These are phyloP conservation scores for Sambucus nigra DNA, from an alignment of 129 eudicot genomes.

Conservation along the genomic window DNA sequence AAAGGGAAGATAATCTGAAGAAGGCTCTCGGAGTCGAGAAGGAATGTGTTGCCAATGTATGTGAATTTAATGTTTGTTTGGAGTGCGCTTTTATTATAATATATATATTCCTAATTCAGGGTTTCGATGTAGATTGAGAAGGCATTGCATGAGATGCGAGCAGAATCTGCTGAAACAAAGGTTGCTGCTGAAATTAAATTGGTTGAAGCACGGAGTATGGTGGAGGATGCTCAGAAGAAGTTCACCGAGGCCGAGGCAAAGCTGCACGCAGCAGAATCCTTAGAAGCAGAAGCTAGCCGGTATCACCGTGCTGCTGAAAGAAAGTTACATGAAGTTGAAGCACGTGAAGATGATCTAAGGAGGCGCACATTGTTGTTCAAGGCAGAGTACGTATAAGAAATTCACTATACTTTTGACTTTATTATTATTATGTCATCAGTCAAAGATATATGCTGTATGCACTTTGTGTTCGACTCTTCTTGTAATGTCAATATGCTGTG, in stretches of 20 bases:
- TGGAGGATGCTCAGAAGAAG: constrained; percentile 74
- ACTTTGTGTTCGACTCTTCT: no score
- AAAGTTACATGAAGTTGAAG: constrained; percentile 82
- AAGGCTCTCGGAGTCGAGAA: constrained; percentile 83
- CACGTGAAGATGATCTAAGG: constrained; percentile 91
- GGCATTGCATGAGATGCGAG: constrained; percentile 86
- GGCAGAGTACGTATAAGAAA: constrained; percentile 52
- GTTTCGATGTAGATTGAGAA: constrained; percentile 61
- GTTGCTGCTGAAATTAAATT: constrained; percentile 77
- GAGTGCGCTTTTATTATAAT: neutral
- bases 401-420: constrained; percentile 3
- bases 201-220: constrained; percentile 57
- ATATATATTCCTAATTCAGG: neutral
- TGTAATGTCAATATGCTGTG: neutral
- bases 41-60: constrained; percentile 87
- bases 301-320: constrained; percentile 73
- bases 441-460: neutral
- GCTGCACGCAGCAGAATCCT: constrained; percentile 58
- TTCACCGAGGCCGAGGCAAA: constrained; percentile 53
- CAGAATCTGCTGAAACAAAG: constrained; percentile 79
- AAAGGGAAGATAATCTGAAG: constrained; percentile 67
- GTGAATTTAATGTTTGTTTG: neutral
- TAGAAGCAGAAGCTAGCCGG: constrained; percentile 64
- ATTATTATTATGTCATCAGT: neutral
- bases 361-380: constrained; percentile 57